A percentile compares a stretch with the other conserved stretches of the same genome.
Conservation (phyloP, 768 basidiomycete species). For the Xanthoconium purpureum region DNA sequence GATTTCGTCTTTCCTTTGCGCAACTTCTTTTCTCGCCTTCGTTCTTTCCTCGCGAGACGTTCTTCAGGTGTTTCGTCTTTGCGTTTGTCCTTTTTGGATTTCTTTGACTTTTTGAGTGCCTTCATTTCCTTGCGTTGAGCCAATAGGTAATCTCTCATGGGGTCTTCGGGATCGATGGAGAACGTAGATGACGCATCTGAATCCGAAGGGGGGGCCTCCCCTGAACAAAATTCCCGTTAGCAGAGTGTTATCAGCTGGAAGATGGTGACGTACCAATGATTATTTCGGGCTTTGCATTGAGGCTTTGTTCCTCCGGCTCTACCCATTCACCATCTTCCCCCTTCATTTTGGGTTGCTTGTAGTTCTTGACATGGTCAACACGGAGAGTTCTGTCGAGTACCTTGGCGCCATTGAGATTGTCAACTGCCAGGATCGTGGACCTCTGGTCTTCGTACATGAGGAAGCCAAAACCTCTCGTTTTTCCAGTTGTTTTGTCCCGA, state of each 20-base stretch:
- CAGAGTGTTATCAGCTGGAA: neutral
- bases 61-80: conserved; percentile 81
- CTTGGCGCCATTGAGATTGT: conserved; percentile 95
- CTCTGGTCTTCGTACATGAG: conserved; percentile 99
- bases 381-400: conserved; percentile 84
- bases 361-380: conserved; percentile 90
- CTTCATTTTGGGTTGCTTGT: conserved; percentile 81
- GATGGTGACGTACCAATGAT: conserved; percentile 49
- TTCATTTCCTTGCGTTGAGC: conserved; percentile 72
- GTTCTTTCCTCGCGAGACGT: conserved; percentile 68
- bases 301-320: conserved; percentile 79
- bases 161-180: conserved; percentile 91
- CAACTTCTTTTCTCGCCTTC: conserved; percentile 66
- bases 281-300: conserved; percentile 82
- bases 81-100: conserved; percentile 58
- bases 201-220: conserved; percentile 54
- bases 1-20: conserved; percentile 53
- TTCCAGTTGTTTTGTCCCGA: conserved; percentile 89
- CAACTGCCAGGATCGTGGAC: conserved; percentile 93
- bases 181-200: conserved; percentile 62
- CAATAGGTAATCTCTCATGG: conserved; percentile 92
- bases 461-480: conserved; percentile 89
- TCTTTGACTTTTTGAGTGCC: conserved; percentile 58
- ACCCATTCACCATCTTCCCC: conserved; percentile 82
- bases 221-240: conserved; percentile 33